Evolutionary conservation across 352 stramenopile species (phyloP).

Genomic region (Elongisporangium prolatum): DNA sequence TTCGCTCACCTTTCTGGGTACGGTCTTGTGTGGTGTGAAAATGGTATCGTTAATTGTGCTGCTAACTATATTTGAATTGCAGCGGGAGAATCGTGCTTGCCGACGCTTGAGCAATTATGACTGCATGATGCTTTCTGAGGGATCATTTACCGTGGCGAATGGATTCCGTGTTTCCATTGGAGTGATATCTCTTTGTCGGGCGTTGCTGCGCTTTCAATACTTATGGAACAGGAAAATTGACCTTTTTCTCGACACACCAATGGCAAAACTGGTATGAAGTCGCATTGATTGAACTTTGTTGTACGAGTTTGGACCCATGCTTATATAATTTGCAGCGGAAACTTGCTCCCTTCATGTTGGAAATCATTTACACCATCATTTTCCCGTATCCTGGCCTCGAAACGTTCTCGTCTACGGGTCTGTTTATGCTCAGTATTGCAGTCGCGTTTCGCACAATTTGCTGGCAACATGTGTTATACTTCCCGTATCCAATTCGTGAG

Average conservation of each 20-base stretch:
- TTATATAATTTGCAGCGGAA: conserved; percentile 4
- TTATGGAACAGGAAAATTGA: conserved; percentile 15
- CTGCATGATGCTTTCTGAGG: conserved; percentile 32
- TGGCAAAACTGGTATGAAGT: conserved; percentile 8
- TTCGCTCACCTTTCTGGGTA: conserved; percentile 31
- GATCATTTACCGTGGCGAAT: conserved; percentile 31
- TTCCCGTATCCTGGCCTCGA: conserved; percentile 60
- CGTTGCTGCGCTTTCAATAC: conserved; percentile 14
- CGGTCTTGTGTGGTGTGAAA: background rate
- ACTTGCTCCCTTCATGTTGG: conserved; percentile 16
- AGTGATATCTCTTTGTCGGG: conserved; percentile 9
- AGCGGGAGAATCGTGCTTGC: conserved; percentile 52
- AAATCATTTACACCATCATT: conserved; percentile 27
- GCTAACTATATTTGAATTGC: too few relatives aligned
- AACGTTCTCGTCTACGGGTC: conserved; percentile 14
- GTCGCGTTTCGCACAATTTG: conserved; percentile 36
- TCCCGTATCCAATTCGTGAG: conserved; percentile 62
- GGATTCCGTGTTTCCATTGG: conserved; percentile 19
- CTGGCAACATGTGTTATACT: conserved; percentile 56
- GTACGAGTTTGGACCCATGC: conserved; percentile 5
- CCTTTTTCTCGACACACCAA: background rate
- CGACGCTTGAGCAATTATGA: background rate
- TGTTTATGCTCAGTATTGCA: conserved; percentile 41
- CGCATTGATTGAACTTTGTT: background rate
- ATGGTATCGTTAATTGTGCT: too few relatives aligned